Conservation (phyloP, 352 stramenopile genomes). For the Phytophthora sp. region DNA sequence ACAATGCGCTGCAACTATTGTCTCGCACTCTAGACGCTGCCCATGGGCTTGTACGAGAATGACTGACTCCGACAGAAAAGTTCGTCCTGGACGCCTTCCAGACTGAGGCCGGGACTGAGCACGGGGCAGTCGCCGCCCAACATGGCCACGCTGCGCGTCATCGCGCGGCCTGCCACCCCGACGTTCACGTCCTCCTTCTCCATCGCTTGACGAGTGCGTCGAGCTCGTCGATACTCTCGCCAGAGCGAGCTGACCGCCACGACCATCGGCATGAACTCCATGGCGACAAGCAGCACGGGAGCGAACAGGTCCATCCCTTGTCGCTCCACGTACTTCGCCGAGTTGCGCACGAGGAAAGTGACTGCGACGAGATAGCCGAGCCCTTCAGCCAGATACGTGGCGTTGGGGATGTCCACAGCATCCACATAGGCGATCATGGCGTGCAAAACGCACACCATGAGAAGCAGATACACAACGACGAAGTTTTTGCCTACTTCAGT, state of each 20-base stretch:
- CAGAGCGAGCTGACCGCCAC: constrained; percentile 18
- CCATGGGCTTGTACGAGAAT: too few species aligned
- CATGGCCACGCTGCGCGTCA: constrained; percentile 24
- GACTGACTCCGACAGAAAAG: too few species aligned
- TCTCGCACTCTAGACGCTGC: too few species aligned
- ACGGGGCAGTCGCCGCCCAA: constrained; percentile 11
- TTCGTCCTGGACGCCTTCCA: too few species aligned
- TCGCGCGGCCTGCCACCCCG: neutral
- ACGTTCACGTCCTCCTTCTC: constrained; percentile 10
- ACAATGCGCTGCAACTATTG: too few species aligned
- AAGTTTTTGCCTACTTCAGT: constrained; percentile 28
- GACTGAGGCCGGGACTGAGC: constrained; percentile 15
- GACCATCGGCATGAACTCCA: constrained; percentile 22
- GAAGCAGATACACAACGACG: constrained; percentile 32
- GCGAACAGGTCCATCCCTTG: constrained; percentile 27
- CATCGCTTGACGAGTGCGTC: neutral
- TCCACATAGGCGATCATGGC: constrained; percentile 37
- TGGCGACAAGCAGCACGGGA: constrained; percentile 25
- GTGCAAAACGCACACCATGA: constrained; percentile 34
- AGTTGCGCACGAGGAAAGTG: constrained; percentile 23
- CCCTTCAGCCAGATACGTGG: constrained; percentile 24
- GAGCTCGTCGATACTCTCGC: neutral
- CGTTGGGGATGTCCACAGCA: constrained; percentile 29
- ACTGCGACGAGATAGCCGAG: constrained; percentile 38
- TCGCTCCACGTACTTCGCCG: constrained; percentile 25